These are phyloP conservation scores for Phytopythium delawarense DNA, from an alignment of 352 stramenopile species.

Conservation along the genomic window DNA sequence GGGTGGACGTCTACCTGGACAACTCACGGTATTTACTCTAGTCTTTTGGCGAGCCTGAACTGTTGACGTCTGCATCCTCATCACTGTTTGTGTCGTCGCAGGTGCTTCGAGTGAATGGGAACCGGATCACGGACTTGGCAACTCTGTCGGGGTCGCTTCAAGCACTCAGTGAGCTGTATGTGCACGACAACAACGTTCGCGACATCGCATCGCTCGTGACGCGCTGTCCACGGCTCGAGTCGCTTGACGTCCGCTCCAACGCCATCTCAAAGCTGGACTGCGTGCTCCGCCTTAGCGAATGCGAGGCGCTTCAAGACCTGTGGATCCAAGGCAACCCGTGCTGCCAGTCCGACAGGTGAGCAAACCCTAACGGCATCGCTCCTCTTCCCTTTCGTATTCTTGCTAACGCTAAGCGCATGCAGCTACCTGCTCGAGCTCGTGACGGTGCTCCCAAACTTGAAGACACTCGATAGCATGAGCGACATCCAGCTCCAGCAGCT, in stretches of 20 bases:
- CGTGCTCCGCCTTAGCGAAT: constrained; percentile 25
- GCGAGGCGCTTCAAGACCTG: constrained; percentile 41
- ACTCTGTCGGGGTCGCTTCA: constrained; percentile 28
- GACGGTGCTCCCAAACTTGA: constrained; percentile 39
- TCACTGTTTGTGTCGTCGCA: constrained; percentile 8
- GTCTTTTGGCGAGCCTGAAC: neutral
- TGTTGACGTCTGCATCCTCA: neutral
- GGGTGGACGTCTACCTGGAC: constrained; percentile 44
- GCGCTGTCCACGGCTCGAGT: constrained; percentile 52
- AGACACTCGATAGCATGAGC: constrained; percentile 57
- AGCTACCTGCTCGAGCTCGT: constrained; percentile 60
- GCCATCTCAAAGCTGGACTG: constrained; percentile 20
- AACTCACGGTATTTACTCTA: constrained; percentile 17
- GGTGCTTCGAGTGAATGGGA: constrained; percentile 47
- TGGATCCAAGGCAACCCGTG: constrained; percentile 70
- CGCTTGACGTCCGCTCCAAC: constrained; percentile 72
- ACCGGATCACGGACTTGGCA: constrained; percentile 39
- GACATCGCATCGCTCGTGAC: constrained; percentile 26
- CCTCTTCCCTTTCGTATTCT: neutral
- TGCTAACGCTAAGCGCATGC: neutral
- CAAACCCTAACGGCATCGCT: neutral
- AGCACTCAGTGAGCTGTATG: constrained; percentile 64
- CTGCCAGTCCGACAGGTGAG: constrained; percentile 45
- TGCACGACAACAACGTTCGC: constrained; percentile 45
- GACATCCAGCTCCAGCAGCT: constrained; percentile 42